Base-by-base conservation (phyloP, 768 basidiomycete species). In the Daedaleopsis nitida region DNA sequence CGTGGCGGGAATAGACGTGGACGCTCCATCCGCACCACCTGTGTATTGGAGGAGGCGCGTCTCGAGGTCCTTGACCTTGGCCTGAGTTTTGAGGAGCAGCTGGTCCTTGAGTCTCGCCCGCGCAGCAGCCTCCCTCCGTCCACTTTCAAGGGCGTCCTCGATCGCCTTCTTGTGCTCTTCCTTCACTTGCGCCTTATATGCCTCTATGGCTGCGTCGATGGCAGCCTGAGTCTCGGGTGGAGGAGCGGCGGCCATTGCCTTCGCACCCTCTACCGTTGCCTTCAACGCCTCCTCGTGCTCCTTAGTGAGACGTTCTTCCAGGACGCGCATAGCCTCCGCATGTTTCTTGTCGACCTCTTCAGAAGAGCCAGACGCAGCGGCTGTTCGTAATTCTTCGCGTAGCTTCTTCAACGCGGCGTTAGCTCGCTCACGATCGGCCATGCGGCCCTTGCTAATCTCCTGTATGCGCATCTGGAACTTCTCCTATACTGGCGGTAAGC, bases 61-160 rank as follows among this genome's bases (percentile, higher is more conserved):
- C 67, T 92, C 89, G 38, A 91, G 76, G 8, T 88, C 86, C 74
- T 90, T 92, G 52, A 91, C 75, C 58, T 80, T 82, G 58, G 74
- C 76, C 68, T 89, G 84, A 11, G 83, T 77, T 53, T 78, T 82
- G 34, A 85, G 78, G n/a, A 92, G 75, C 65, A 88, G 88, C 1
- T 77, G 75, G 65, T 93, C 91, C 74, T 91, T 92, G 45, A 92
- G 65, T 70, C 87, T 89, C 37, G 75, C 70, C 74, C 88, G 89
- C 23, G 84, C 77, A 1, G 68, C 76, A 53, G 81, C 78, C 64
- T 92, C 91, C 76, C 82, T 77, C 50, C 90, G 78, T 2, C 91
- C 91, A 3, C 83, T 77, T 52, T 92, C 91, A 8, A 88, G 79
- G 1, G 91, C 91, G 7, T 82, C 77, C 3, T 78, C 78, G 37